These are phyloP conservation scores for Heimioporus sp. DNA, from an alignment of 768 basidiomycete species.

Conservation along the genomic window DNA sequence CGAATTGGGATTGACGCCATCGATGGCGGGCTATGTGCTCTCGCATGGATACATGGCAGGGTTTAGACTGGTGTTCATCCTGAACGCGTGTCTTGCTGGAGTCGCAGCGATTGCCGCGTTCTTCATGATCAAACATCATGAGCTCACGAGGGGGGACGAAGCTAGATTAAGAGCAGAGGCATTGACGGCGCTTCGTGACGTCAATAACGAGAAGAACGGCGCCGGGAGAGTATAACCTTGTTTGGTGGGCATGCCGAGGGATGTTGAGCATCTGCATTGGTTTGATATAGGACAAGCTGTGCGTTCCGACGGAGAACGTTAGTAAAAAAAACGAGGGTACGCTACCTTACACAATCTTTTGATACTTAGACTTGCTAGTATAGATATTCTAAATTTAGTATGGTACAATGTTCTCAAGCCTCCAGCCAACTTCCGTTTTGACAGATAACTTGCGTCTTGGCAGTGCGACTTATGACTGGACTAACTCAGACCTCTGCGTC, in stretches of 20 bases:
- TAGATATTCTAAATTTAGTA: no score
- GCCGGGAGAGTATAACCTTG: conserved; percentile 3
- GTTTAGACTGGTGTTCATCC: conserved; percentile 57
- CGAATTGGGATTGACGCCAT: conserved; percentile 35
- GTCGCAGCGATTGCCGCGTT: conserved; percentile 54
- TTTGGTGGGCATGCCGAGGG: not conserved
- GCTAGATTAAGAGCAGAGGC: conserved; percentile 44
- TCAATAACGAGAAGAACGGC: not conserved
- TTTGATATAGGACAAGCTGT: no score
- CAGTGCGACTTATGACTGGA: no score
- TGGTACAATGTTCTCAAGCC: no score
- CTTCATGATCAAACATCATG: conserved; percentile 59
- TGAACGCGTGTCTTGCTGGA: conserved; percentile 55
- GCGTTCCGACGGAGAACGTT: no score
- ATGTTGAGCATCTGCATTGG: conserved; percentile 1
- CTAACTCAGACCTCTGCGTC: no score
- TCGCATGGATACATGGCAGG: conserved; percentile 52
- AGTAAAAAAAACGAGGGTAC: no score
- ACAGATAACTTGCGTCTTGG: no score
- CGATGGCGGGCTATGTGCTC: conserved; percentile 42
- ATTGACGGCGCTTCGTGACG: conserved; percentile 8
- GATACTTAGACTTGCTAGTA: no score
- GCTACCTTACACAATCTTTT: no score
- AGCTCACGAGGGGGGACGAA: conserved; percentile 58
- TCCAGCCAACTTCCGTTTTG: no score